phyloP scores from a whole-genome alignment of 108 stramenopile species.

The Pseudonitzschia multistriata region DNA sequence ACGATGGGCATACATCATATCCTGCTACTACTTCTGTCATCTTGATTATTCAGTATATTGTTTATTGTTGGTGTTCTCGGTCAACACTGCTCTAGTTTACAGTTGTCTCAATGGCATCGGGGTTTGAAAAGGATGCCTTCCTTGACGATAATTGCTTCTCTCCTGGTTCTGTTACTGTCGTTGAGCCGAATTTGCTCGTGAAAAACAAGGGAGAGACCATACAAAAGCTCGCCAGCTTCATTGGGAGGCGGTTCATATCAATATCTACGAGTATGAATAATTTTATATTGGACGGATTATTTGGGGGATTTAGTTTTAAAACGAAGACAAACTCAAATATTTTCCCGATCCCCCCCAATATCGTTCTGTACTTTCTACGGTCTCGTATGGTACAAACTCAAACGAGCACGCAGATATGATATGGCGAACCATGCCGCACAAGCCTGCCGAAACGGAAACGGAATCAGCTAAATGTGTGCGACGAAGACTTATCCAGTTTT shows the following conservation, averaged over 20 bases:
- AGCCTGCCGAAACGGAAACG: not conserved
- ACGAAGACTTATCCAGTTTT: not conserved
- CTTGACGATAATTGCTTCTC: not conserved
- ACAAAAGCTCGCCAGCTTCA: not conserved
- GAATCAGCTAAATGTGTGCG: not conserved
- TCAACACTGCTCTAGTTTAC: not conserved
- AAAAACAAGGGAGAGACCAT: not conserved
- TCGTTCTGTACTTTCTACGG: not conserved
- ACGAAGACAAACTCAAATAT: not conserved
- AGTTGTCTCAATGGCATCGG: not conserved
- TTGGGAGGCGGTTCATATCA: not conserved
- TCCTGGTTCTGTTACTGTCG: not conserved
- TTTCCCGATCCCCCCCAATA: too few species aligned
- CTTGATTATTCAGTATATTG: constrained; percentile 17
- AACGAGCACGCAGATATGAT: too few species aligned
- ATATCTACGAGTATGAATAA: not conserved
- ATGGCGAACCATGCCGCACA: not conserved
- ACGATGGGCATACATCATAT: constrained; percentile 49
- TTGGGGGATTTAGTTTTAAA: too few species aligned
- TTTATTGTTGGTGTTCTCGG: not conserved
- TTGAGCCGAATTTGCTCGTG: not conserved
- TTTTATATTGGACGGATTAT: not conserved
- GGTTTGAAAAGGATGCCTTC: not conserved
- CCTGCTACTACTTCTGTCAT: constrained; percentile 56
- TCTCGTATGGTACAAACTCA: too few species aligned